Evolutionary conservation across 1,284 basidiomycete genomes (phyloP).

Genomic region (Omphalotus olearius): DNA sequence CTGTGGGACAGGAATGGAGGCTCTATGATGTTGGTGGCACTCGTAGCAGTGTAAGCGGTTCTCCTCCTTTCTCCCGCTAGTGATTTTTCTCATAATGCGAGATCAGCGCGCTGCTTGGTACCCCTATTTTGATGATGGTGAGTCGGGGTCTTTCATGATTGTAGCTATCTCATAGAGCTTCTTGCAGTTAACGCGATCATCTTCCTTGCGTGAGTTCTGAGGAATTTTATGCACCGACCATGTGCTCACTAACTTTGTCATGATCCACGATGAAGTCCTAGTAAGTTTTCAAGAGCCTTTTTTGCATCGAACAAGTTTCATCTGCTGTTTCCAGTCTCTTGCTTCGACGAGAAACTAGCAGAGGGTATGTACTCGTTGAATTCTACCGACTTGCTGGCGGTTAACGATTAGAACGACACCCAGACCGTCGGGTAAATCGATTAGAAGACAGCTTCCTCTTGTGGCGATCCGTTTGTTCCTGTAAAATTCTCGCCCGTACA

Average conservation of each 20-base stretch:
- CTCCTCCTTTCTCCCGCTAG: conserved; percentile 1
- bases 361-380: conserved; percentile 30
- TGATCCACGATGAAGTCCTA: conserved; percentile 24
- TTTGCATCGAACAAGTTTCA: conserved; percentile 7
- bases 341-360: conserved; percentile 67
- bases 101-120: conserved; percentile 64
- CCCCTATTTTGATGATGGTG: conserved; percentile 66
- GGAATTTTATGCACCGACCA: conserved; percentile 2
- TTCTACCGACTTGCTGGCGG: too few relatives aligned
- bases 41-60: conserved; percentile 52
- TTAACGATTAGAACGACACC: background rate
- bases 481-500: conserved; percentile 55
- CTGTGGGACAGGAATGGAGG: conserved; percentile 54
- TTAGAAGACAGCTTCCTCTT: conserved; percentile 70
- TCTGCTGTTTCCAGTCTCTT: conserved; percentile 44
- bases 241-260: conserved; percentile 7
- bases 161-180: conserved; percentile 11
- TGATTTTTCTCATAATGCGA: conserved; percentile 6
- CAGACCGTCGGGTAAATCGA: conserved; percentile 59
- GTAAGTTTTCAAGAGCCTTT: conserved; percentile 18
- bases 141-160: conserved; percentile 9
- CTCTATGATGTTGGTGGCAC: conserved; percentile 76
- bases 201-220: conserved; percentile 53
- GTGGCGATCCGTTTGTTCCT: conserved; percentile 64
- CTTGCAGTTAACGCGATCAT: conserved; percentile 58